Percentiles rank a stretch among this genome's conserved stretches.
phyloP scores from a whole-genome alignment of 2,329 filamentous ascomycete species.

The Raffaelea deltoideospora region DNA sequence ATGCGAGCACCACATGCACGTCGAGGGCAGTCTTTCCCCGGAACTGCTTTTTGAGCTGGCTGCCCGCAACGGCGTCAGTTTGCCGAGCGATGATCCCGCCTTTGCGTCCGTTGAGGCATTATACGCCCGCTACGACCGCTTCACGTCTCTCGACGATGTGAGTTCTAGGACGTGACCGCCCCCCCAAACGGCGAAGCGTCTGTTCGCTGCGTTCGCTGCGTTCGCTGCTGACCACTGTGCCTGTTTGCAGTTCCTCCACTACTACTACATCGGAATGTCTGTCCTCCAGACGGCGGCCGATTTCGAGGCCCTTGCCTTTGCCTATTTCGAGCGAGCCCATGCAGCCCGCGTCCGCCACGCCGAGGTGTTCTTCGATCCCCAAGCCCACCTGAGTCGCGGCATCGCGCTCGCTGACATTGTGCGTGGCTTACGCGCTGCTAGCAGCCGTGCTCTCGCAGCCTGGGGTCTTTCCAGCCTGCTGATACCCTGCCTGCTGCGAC shows the following conservation, averaged over 20 bases:
- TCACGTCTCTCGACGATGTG: slow-evolving; percentile 49
- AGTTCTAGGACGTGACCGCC: too few species aligned
- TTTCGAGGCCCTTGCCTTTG: slow-evolving; percentile 57
- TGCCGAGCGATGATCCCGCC: slow-evolving; percentile 43
- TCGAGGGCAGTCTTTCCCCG: slow-evolving; percentile 62
- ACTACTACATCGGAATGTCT: slow-evolving; percentile 65
- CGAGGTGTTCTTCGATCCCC: slow-evolving; percentile 71
- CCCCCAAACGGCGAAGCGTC: too few species aligned
- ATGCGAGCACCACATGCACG: slow-evolving; percentile 69
- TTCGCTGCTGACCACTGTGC: neutral
- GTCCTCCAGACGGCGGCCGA: slow-evolving; percentile 51
- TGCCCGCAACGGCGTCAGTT: slow-evolving; percentile 44
- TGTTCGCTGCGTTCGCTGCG: neutral
- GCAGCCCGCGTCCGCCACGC: slow-evolving; percentile 53
- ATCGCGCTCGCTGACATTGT: slow-evolving; percentile 50
- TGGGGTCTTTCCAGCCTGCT: slow-evolving; percentile 46
- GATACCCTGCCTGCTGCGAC: slow-evolving; percentile 58
- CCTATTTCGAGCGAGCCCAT: slow-evolving; percentile 52
- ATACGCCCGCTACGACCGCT: slow-evolving; percentile 46
- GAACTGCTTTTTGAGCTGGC: slow-evolving; percentile 56
- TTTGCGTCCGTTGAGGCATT: slow-evolving; percentile 47
- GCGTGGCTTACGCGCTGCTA: slow-evolving; percentile 44
- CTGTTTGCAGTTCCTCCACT: slow-evolving; percentile 48
- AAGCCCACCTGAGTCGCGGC: slow-evolving; percentile 53
- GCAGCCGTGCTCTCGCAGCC: slow-evolving; percentile 42